These are phyloP conservation scores for Colletotrichum tamarilloi DNA, from an alignment of 2,329 filamentous ascomycete genomes.

Conservation along the genomic window DNA sequence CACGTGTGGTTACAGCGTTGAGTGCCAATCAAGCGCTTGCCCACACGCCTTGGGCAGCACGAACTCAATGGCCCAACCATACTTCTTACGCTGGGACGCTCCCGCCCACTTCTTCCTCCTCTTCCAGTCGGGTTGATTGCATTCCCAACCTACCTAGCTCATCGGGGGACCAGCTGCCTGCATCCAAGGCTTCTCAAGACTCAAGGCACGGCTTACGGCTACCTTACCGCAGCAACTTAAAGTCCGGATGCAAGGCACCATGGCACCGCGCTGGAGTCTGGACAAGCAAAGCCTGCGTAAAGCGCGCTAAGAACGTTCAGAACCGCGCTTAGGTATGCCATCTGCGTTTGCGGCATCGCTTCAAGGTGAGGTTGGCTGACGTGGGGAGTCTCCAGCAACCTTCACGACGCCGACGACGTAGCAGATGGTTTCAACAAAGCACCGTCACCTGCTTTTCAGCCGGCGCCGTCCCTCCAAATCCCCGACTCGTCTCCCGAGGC, in stretches of 20 bases:
- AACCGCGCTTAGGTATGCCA: slow-evolving; percentile 11
- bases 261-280: not conserved
- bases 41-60: slow-evolving; percentile 25
- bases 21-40: slow-evolving; percentile 23
- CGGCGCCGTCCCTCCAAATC: not conserved
- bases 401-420: slow-evolving; percentile 11
- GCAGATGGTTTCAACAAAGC: not conserved
- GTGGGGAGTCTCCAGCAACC: not conserved
- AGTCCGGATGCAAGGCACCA: slow-evolving; percentile 7
- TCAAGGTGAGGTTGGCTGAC: not conserved
- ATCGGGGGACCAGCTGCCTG: not conserved
- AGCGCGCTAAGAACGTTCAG: slow-evolving; percentile 16
- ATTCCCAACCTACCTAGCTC: slow-evolving; percentile 14
- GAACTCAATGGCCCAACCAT: slow-evolving; percentile 28
- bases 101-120: slow-evolving; percentile 8
- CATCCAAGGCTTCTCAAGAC: not conserved
- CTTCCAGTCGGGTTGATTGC: slow-evolving; percentile 34
- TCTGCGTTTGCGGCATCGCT: not conserved
- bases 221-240: slow-evolving; percentile 1
- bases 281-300: slow-evolving; percentile 11
- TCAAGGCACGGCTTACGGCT: slow-evolving; percentile 12
- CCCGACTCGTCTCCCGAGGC: slow-evolving; percentile 5
- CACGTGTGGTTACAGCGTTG: slow-evolving; percentile 13
- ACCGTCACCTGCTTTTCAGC: not conserved
- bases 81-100: not conserved